Conservation (phyloP, 768 basidiomycete genomes). For the Panus rudis region DNA sequence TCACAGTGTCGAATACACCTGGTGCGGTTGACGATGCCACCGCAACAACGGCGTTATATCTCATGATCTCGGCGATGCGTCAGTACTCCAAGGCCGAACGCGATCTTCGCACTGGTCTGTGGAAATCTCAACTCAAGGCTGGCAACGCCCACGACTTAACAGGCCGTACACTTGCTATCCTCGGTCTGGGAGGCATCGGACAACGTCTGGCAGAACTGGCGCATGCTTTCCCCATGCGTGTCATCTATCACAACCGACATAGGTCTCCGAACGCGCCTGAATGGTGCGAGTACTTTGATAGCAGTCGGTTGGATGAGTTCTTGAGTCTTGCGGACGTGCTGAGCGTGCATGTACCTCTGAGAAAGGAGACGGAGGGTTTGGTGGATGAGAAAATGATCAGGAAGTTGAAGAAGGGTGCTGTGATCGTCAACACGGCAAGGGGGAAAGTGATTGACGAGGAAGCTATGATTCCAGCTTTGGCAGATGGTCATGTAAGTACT, state of each 20-base stretch:
- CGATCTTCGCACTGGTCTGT: conserved; percentile 45
- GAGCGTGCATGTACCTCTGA: conserved; percentile 81
- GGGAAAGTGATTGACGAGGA: conserved; percentile 86
- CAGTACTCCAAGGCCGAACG: conserved; percentile 63
- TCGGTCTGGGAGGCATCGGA: conserved; percentile 79
- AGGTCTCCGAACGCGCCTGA: conserved; percentile 50
- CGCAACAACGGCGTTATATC: conserved; percentile 80
- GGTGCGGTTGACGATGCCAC: conserved; percentile 87
- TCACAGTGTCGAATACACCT: conserved; percentile 80
- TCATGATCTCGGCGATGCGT: conserved; percentile 69
- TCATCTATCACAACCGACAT: conserved; percentile 71
- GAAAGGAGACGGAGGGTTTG: conserved; percentile 61
- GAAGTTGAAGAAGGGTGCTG: conserved; percentile 65
- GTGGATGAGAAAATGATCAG: conserved; percentile 73
- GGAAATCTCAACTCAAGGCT: conserved; percentile 49
- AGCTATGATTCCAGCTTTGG: conserved; percentile 77
- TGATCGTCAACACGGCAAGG: conserved; percentile 81
- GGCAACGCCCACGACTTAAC: conserved; percentile 54
- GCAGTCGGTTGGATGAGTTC: conserved; percentile 53
- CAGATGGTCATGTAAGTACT: conserved; percentile 74
- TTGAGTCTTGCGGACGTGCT: conserved; percentile 70
- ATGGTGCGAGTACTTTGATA: conserved; percentile 70
- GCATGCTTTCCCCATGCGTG: conserved; percentile 80
- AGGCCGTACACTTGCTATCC: conserved; percentile 61
- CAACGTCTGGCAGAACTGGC: conserved; percentile 60